These are phyloP conservation scores for Dactylellina haptotyla DNA, from an alignment of 2,329 filamentous ascomycete genomes.

Conservation along the genomic window DNA sequence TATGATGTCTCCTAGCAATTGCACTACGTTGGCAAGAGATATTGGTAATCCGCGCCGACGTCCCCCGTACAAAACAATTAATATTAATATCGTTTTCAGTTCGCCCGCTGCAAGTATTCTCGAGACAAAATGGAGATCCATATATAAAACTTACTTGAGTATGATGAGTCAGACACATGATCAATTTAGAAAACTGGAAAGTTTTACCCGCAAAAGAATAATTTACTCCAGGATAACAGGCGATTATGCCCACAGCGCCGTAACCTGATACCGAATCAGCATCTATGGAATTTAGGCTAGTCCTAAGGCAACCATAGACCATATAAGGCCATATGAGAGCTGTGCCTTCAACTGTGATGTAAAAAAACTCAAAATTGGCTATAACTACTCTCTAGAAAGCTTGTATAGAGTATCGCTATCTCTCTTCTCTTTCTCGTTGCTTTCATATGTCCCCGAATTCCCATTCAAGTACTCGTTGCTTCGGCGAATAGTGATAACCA, in stretches of 20 bases:
- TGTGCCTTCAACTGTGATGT: constrained; percentile 22
- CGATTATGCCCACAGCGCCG: constrained; percentile 56
- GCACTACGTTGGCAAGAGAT: constrained; percentile 41
- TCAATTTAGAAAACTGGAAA: constrained; percentile 53
- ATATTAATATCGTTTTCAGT: not conserved
- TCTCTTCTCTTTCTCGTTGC: constrained; percentile 46
- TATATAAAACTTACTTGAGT: constrained; percentile 36
- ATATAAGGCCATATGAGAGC: constrained; percentile 8
- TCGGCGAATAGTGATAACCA: constrained; percentile 68
- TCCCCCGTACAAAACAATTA: constrained; percentile 12
- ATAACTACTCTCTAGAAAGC: constrained; percentile 20
- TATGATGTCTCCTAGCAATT: constrained; percentile 24
- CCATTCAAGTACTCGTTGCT: constrained; percentile 68
- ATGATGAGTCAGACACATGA: constrained; percentile 56
- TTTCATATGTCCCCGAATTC: constrained; percentile 67
- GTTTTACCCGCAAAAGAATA: constrained; percentile 56
- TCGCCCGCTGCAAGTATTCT: not conserved
- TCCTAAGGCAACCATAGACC: not conserved
- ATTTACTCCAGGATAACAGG: constrained; percentile 52
- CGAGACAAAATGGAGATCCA: no score
- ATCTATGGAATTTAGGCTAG: not conserved
- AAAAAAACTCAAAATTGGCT: constrained; percentile 19
- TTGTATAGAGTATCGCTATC: constrained; percentile 55
- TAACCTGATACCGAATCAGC: constrained; percentile 57
- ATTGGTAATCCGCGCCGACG: constrained; percentile 51